Percentiles rank a stretch among this genome's conserved stretches.
phyloP scores from a whole-genome alignment of 768 basidiomycete species.

The Lentinula sp. region DNA sequence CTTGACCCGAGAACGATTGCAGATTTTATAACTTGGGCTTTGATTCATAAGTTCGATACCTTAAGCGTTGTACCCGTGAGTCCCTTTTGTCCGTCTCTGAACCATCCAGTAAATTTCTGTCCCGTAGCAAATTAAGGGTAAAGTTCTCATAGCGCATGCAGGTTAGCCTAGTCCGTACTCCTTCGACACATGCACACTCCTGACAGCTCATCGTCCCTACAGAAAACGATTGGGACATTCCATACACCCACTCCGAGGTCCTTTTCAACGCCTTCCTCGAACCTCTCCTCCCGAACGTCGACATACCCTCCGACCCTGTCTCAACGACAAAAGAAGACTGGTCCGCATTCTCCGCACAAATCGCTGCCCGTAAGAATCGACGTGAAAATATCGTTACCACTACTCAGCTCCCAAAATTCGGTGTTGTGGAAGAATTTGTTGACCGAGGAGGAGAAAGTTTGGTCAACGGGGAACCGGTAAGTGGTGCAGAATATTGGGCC shows the following conservation, averaged over 20 bases:
- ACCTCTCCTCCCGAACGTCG: constrained; percentile 46
- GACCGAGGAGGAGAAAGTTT: constrained; percentile 19
- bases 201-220: neutral
- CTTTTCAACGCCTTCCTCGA: constrained; percentile 68
- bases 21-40: constrained; percentile 51
- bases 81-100: neutral
- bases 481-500: constrained; percentile 1
- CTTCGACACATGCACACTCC: neutral
- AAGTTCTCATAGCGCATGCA: constrained; percentile 70
- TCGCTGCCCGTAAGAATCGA: constrained; percentile 29
- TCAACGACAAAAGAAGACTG: constrained; percentile 35
- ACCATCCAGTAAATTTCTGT: neutral
- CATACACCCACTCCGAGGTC: constrained; percentile 56
- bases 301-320: constrained; percentile 28
- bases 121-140: constrained; percentile 55
- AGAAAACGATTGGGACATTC: constrained; percentile 69
- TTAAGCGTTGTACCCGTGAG: constrained; percentile 54
- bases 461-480: neutral
- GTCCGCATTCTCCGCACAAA: constrained; percentile 31
- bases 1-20: constrained; percentile 1
- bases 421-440: constrained; percentile 48
- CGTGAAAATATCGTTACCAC: constrained; percentile 41
- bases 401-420: constrained; percentile 39
- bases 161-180: constrained; percentile 18
- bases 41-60: constrained; percentile 59